Evolutionary conservation across 163 green algal species (phyloP).

Genomic region (Botryococcus braunii): DNA sequence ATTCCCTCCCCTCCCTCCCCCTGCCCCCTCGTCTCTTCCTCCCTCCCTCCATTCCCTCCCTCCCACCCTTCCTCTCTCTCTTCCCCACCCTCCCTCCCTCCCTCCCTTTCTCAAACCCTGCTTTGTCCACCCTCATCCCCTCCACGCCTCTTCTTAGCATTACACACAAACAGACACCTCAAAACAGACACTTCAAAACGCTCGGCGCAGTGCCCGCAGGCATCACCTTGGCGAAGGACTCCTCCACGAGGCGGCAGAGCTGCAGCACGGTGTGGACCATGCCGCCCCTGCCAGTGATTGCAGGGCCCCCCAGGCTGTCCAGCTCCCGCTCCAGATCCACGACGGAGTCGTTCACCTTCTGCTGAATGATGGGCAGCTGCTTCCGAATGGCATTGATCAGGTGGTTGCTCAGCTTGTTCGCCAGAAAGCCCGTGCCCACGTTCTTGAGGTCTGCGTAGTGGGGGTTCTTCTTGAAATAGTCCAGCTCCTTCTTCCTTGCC

Average conservation of each 20-base stretch:
- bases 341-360: constrained; percentile 63
- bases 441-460: constrained; percentile 52
- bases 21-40: too few species aligned
- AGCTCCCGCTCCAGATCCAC: constrained; percentile 58
- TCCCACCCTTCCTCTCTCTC: not conserved
- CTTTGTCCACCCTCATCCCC: not conserved
- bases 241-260: constrained; percentile 79
- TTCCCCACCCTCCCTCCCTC: not conserved
- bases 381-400: constrained; percentile 77
- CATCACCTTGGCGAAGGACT: constrained; percentile 53
- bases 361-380: constrained; percentile 78
- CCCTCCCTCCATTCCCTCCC: not conserved
- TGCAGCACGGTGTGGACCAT: constrained; percentile 89
- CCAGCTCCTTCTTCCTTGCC: constrained; percentile 59
- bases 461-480: constrained; percentile 68
- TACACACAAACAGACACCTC: not conserved
- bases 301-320: constrained; percentile 64
- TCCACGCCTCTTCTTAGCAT: not conserved
- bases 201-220: too few species aligned
- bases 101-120: too few species aligned
- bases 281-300: constrained; percentile 53
- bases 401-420: constrained; percentile 68
- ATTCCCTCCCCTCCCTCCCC: too few species aligned
- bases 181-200: too few species aligned
- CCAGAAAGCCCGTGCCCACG: constrained; percentile 68